These are phyloP conservation scores for Euphorbia tirucalli DNA, from an alignment of 345 rosid species.

Conservation along the genomic window DNA sequence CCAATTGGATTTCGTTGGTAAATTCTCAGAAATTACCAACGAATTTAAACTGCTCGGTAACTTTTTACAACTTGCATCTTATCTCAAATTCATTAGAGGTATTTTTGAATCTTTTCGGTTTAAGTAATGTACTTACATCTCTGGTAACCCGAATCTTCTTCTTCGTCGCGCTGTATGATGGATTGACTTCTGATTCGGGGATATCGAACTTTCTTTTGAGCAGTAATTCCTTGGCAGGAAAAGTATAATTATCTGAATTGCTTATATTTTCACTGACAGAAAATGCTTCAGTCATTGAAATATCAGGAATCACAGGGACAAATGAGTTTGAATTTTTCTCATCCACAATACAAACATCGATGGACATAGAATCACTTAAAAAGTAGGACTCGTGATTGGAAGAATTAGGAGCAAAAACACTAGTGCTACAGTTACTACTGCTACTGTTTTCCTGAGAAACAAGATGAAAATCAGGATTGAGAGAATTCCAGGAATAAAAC, in stretches of 20 bases:
- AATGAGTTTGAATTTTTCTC: conserved; percentile 20
- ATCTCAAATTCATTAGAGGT: no score
- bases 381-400: conserved; percentile 20
- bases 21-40: no score
- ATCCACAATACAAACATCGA: conserved; percentile 32
- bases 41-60: no score
- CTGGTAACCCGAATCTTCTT: conserved; percentile 36
- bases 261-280: conserved; percentile 11
- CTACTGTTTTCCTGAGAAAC: conserved; percentile 33
- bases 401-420: conserved; percentile 21
- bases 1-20: no score
- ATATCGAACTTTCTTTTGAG: conserved; percentile 38
- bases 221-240: conserved; percentile 25
- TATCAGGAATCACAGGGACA: conserved; percentile 17
- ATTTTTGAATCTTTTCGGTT: no score
- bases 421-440: conserved; percentile 19
- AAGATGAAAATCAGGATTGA: conserved; percentile 19
- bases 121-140: conserved; percentile 36
- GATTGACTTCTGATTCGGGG: conserved; percentile 21
- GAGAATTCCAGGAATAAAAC: conserved; percentile 24
- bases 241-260: conserved; percentile 18
- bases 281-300: conserved; percentile 25
- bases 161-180: conserved; percentile 29
- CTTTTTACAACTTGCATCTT: no score
- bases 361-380: conserved; percentile 20